Conservation (phyloP, 2,329 filamentous ascomycete genomes). For the Phyllosticta citriasiana region DNA sequence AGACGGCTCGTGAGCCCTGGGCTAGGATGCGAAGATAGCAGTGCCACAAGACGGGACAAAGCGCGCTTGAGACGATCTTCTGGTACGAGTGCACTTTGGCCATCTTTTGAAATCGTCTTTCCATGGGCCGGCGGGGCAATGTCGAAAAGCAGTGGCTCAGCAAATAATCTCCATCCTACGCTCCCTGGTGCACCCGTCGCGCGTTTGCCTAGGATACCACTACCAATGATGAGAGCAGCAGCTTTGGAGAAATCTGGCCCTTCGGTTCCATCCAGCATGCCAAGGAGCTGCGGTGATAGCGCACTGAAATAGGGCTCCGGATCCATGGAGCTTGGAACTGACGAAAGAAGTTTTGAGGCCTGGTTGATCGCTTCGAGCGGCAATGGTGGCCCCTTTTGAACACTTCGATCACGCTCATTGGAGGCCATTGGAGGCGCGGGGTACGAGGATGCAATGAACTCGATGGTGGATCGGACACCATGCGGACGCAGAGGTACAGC, state of each 20-base stretch:
- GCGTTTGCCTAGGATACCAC: slow-evolving; percentile 56
- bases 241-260: slow-evolving; percentile 49
- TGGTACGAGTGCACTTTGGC: slow-evolving; percentile 24
- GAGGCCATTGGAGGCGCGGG: slow-evolving; percentile 32
- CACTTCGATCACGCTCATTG: slow-evolving; percentile 21
- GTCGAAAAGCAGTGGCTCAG: slow-evolving; percentile 44
- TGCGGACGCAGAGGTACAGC: slow-evolving; percentile 50
- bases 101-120: neutral
- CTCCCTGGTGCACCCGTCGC: slow-evolving; percentile 53
- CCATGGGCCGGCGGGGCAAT: slow-evolving; percentile 32
- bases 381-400: slow-evolving; percentile 45
- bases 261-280: slow-evolving; percentile 51
- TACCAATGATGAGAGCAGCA: slow-evolving; percentile 53
- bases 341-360: slow-evolving; percentile 51
- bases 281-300: slow-evolving; percentile 51
- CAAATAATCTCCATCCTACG: slow-evolving; percentile 52
- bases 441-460: slow-evolving; percentile 62
- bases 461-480: slow-evolving; percentile 57
- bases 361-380: slow-evolving; percentile 59
- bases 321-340: slow-evolving; percentile 45
- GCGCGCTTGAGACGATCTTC: slow-evolving; percentile 40
- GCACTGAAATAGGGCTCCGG: slow-evolving; percentile 51
- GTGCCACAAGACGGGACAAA: slow-evolving; percentile 44
- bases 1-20: slow-evolving; percentile 55
- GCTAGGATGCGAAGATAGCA: slow-evolving; percentile 56